Percentiles rank a stretch among this genome's conserved stretches.
phyloP scores from a whole-genome alignment of 176 grass and related monocot genomes.

The Carex scoparia region DNA sequence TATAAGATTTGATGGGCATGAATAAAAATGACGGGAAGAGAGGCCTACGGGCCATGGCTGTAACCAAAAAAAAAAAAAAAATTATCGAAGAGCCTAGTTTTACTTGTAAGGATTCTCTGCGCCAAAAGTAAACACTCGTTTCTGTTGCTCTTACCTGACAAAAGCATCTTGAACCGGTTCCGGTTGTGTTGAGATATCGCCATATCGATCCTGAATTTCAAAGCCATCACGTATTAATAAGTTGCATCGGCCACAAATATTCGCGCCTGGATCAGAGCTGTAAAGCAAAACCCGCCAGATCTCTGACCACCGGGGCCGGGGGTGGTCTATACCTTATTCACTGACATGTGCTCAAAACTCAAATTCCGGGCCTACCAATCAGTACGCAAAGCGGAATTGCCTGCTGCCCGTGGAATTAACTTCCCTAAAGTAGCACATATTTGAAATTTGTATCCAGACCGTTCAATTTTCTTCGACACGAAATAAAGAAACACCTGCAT shows the following conservation, averaged over 20 bases:
- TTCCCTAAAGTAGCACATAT: too few relatives aligned
- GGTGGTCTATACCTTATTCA: background rate
- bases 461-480: too few relatives aligned
- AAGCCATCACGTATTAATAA: background rate
- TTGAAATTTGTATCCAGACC: too few relatives aligned
- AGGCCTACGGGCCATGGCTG: too few relatives aligned
- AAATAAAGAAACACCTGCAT: too few relatives aligned
- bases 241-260: background rate
- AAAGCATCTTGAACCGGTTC: too few relatives aligned
- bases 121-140: background rate
- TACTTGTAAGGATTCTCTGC: background rate
- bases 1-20: too few relatives aligned
- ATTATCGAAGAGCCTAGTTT: background rate
- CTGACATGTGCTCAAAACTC: background rate
- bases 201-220: background rate
- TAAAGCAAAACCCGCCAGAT: background rate
- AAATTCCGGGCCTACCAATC: background rate
- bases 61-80: too few relatives aligned
- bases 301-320: background rate
- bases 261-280: background rate
- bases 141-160: background rate
- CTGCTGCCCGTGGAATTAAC: background rate
- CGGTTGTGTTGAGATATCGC: too few relatives aligned
- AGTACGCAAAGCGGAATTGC: background rate
- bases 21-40: too few relatives aligned